Conservation (phyloP, 2,329 filamentous ascomycete genomes). For the Cytospora piceicola region DNA sequence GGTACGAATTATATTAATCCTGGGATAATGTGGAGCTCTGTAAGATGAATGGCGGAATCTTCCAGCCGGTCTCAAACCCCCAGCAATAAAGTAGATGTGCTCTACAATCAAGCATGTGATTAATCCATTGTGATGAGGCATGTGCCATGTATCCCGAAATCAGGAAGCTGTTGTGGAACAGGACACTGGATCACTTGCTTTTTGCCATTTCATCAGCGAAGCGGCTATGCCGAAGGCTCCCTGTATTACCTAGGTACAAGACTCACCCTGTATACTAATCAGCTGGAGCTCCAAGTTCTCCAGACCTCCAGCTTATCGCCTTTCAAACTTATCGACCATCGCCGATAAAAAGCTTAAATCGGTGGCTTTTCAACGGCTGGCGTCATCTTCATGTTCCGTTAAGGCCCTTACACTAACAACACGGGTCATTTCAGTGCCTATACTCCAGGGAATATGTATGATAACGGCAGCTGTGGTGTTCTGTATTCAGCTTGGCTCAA, state of each 20-base stretch:
- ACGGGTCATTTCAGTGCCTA: not conserved
- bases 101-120: not conserved
- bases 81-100: not conserved
- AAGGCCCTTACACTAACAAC: not conserved
- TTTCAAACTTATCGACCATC: not conserved
- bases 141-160: too few relatives aligned
- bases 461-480: not conserved
- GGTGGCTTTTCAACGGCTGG: not conserved
- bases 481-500: not conserved
- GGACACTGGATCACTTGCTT: slow-evolving; percentile 2
- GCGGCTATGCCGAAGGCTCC: not conserved
- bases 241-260: not conserved
- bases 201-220: not conserved
- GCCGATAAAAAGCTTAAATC: not conserved
- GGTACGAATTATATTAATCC: not conserved
- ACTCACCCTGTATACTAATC: not conserved
- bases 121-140: not conserved
- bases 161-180: slow-evolving; percentile 13
- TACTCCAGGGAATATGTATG: not conserved
- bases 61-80: not conserved
- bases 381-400: not conserved
- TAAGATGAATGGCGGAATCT: not conserved
- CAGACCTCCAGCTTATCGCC: not conserved
- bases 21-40: not conserved
- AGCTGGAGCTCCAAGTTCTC: not conserved